These are phyloP conservation scores for Linderina pennispora DNA, from an alignment of 192 early-diverging fungal genomes.

Conservation along the genomic window DNA sequence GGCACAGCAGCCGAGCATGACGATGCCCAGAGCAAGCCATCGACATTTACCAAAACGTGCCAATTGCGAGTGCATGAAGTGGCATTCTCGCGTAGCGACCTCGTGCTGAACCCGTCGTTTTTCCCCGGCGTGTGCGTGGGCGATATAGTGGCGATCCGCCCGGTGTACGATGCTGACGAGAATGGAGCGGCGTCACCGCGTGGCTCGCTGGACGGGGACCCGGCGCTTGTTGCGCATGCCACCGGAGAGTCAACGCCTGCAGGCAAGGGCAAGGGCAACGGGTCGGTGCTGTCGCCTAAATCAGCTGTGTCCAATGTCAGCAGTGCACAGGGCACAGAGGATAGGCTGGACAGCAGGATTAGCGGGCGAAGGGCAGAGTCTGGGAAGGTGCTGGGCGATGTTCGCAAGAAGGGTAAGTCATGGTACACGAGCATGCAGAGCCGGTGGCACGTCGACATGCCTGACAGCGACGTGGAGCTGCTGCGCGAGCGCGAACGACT, in stretches of 20 bases:
- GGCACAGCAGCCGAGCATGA: conserved; percentile 5
- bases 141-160: conserved; percentile 40
- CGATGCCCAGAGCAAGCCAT: conserved; percentile 11
- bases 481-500: background rate
- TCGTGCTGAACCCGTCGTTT: conserved; percentile 37
- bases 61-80: conserved; percentile 40
- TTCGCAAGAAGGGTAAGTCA: background rate
- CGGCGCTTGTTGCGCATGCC: conserved; percentile 2
- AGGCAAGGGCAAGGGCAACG: background rate
- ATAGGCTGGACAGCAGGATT: too few species aligned
- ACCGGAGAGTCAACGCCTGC: background rate
- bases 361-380: too few species aligned
- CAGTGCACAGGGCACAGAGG: background rate
- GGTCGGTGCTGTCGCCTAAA: background rate
- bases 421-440: background rate
- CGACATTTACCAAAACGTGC: conserved; percentile 33
- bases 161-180: conserved; percentile 12
- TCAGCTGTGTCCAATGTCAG: too few species aligned
- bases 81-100: conserved; percentile 23
- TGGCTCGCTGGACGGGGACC: conserved; percentile 19
- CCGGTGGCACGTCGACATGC: background rate
- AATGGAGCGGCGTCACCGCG: conserved; percentile 18
- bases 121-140: conserved; percentile 42
- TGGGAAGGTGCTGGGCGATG: too few species aligned
- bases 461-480: background rate